phyloP scores from a whole-genome alignment of 2,329 filamentous ascomycete genomes.

The Chrysoporthe austroafricana region DNA sequence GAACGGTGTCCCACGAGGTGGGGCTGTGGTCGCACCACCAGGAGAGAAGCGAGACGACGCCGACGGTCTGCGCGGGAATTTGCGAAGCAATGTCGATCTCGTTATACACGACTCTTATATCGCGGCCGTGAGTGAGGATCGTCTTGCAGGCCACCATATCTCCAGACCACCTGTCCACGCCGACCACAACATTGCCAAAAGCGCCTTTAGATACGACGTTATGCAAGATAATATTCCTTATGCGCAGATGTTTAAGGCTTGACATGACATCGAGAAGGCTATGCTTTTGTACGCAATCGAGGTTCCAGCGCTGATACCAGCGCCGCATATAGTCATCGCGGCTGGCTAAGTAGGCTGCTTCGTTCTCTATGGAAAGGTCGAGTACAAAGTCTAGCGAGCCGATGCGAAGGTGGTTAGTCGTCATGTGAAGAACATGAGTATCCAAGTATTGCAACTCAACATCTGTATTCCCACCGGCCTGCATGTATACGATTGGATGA shows the following conservation, averaged over 20 bases:
- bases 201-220: constrained; percentile 23
- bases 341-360: not conserved
- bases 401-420: constrained; percentile 17
- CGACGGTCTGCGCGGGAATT: not conserved
- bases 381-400: constrained; percentile 18
- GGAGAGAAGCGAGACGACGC: not conserved
- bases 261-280: constrained; percentile 5
- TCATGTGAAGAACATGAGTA: constrained; percentile 4
- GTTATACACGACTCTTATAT: not conserved
- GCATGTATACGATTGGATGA: constrained; percentile 9
- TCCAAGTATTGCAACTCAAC: constrained; percentile 2
- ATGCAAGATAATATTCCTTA: constrained; percentile 23
- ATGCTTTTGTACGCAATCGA: not conserved
- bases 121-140: constrained; percentile 1
- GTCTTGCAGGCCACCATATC: constrained; percentile 26
- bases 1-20: constrained; percentile 17
- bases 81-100: constrained; percentile 5
- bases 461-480: constrained; percentile 4
- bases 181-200: constrained; percentile 26
- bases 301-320: constrained; percentile 1
- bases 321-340: constrained; percentile 8
- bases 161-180: constrained; percentile 22
- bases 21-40: constrained; percentile 14
- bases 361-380: not conserved
- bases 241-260: not conserved